Evolutionary conservation across 495 filamentous ascomycete genomes (phyloP), one percentile per base, ranked within the genome.

Genomic region (Neurospora sp.): DNA sequence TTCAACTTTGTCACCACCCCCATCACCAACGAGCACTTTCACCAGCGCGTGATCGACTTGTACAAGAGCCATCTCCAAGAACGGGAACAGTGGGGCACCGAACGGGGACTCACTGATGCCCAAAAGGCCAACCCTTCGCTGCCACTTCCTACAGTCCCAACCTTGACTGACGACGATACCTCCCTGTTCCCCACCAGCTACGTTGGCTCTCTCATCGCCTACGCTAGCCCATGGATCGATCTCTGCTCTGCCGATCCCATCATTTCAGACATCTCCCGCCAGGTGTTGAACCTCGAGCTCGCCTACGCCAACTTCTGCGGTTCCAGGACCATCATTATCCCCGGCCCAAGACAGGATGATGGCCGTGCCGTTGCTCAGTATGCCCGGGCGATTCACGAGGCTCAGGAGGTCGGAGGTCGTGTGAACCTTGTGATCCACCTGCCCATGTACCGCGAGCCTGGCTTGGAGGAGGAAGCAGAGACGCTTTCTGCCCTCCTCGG

Each of bases 271-370:
- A 83, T 98, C 71, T 97, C 94, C 14, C 88, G 91, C 39, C 94
- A 97, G 78, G 93, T 97, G 3, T 82, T 99, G 68, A 93, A 93
- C 79, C 83, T 96, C 70, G 96, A 99, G 76, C 87, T 98, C 20
- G 90, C 92, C 27, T 99, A 98, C 81, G 96, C 96, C 42, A 93
- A 92, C 69, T 99, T 98, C 83, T 97, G 93, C 78, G 96, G 96
- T 17, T 86, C 94, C 73, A 89, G 89, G 27, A 96, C 91, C 79
- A 86, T 99, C 45, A 83, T 98, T 70, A 83, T 98, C 40, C 90
- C 89, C 3, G 93, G 93, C 5, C 96, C 94, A 1, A 89, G 78
- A 78, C 86, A 78, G 17, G 77, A 80, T 71, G 82, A 82, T 10
- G 76, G 81, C 61, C 78, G 81, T 35, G 82, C 83, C 6, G 78